A percentile compares a stretch with the other conserved stretches of the same genome.
Evolutionary conservation across 2,329 filamentous ascomycete species (phyloP).

Genomic region (Neopestalotiopsis clavispora): DNA sequence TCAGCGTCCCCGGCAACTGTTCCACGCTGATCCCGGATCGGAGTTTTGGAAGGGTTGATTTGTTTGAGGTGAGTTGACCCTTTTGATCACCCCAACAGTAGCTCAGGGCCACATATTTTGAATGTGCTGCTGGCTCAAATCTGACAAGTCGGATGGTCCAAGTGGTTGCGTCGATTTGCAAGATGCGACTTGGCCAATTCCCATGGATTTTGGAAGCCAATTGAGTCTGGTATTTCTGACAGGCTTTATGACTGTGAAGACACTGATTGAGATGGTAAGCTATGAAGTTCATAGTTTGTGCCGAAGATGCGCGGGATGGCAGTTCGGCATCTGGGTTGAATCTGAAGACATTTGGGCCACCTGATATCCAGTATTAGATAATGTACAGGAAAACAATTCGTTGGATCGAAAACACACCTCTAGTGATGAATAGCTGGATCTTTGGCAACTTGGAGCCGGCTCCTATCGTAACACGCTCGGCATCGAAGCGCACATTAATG

Average conservation of each 20-base stretch:
- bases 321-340: background rate
- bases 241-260: background rate
- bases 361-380: background rate
- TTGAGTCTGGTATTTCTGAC: background rate
- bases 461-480: background rate
- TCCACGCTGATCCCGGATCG: background rate
- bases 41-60: background rate
- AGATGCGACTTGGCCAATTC: background rate
- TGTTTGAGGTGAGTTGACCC: conserved; percentile 1
- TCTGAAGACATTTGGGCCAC: background rate
- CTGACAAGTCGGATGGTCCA: background rate
- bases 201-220: background rate
- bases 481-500: background rate
- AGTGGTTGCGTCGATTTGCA: background rate
- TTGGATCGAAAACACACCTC: background rate
- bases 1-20: conserved; percentile 18
- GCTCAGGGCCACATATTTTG: conserved; percentile 17
- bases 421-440: background rate
- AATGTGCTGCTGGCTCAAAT: conserved; percentile 6
- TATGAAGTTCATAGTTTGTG: background rate
- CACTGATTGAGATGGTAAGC: background rate
- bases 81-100: conserved; percentile 18
- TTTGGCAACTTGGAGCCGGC: background rate
- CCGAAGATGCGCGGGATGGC: background rate
- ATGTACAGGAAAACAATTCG: no score